Percentiles rank a stretch among this genome's conserved stretches.
Evolutionary conservation across 106 monocot genomes (phyloP).

Genomic region (Allium cepa): DNA sequence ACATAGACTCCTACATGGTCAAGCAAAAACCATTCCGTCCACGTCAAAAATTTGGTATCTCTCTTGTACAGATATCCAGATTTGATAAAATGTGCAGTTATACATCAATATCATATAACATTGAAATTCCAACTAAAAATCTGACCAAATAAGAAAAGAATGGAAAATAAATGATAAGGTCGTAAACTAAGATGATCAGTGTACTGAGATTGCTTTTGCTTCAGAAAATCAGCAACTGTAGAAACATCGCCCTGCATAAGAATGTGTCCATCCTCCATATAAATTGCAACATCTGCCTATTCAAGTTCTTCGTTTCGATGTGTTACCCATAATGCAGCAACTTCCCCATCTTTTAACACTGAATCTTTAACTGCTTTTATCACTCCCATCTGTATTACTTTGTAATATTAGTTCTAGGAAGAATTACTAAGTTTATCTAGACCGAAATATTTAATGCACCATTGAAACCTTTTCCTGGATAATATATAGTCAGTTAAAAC

Average conservation of each 20-base stretch:
- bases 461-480: too few species aligned
- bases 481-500: too few species aligned
- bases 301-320: conserved; percentile 89
- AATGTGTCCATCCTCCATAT: conserved; percentile 83
- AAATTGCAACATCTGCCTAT: conserved; percentile 86
- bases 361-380: conserved; percentile 80
- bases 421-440: neutral
- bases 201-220: conserved; percentile 39
- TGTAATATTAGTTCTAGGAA: neutral
- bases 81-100: too few species aligned
- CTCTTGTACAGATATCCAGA: too few species aligned
- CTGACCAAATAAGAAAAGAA: too few species aligned
- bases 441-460: too few species aligned
- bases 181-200: conserved; percentile 13
- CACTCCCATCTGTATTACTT: conserved; percentile 57
- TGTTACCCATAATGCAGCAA: conserved; percentile 96
- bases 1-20: too few species aligned
- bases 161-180: too few species aligned
- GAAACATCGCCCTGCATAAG: conserved; percentile 56
- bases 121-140: too few species aligned
- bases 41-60: too few species aligned
- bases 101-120: too few species aligned
- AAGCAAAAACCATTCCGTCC: too few species aligned
- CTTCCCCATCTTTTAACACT: conserved; percentile 45
- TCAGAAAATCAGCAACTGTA: conserved; percentile 36